Evolutionary conservation across 177 flowering plant species (phyloP).

Genomic region (Tripterygium wilfordii): DNA sequence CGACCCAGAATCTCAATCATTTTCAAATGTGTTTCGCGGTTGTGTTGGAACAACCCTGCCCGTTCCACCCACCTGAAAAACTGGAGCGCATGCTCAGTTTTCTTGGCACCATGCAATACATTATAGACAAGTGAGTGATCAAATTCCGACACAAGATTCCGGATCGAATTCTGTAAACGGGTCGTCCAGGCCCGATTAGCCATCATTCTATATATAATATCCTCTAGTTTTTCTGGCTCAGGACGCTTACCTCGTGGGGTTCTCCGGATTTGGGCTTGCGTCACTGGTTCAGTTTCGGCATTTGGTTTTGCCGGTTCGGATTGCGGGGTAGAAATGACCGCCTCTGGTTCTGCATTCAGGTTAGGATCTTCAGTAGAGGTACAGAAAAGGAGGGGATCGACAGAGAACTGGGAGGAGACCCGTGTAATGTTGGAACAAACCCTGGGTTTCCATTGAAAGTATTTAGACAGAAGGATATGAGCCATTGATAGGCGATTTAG

Average conservation of each 20-base stretch:
- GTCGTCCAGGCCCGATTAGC: constrained; percentile 83
- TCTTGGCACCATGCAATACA: constrained; percentile 54
- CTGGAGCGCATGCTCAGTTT: constrained; percentile 76
- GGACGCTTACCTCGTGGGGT: constrained; percentile 40
- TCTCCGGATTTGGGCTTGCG: too few relatives aligned
- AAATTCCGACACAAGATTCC: constrained; percentile 59
- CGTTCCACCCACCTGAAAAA: constrained; percentile 92
- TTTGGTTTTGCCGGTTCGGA: too few relatives aligned
- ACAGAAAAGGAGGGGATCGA: too few relatives aligned
- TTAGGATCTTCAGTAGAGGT: too few relatives aligned
- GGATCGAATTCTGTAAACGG: constrained; percentile 80
- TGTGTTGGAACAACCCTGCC: constrained; percentile 57
- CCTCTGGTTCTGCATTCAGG: too few relatives aligned
- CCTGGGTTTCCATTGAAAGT: too few relatives aligned
- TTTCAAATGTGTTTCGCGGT: constrained; percentile 49
- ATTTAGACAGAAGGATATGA: too few relatives aligned
- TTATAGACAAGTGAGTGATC: constrained; percentile 65
- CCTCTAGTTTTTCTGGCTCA: constrained; percentile 58
- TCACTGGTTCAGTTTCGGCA: too few relatives aligned
- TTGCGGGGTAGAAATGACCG: too few relatives aligned
- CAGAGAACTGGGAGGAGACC: too few relatives aligned
- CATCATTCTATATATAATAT: constrained; percentile 80
- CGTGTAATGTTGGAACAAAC: too few relatives aligned
- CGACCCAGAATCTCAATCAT: constrained; percentile 73
- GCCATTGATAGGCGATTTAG: too few relatives aligned